Conservation (phyloP, 768 basidiomycete species). For the Ramaria sp. region DNA sequence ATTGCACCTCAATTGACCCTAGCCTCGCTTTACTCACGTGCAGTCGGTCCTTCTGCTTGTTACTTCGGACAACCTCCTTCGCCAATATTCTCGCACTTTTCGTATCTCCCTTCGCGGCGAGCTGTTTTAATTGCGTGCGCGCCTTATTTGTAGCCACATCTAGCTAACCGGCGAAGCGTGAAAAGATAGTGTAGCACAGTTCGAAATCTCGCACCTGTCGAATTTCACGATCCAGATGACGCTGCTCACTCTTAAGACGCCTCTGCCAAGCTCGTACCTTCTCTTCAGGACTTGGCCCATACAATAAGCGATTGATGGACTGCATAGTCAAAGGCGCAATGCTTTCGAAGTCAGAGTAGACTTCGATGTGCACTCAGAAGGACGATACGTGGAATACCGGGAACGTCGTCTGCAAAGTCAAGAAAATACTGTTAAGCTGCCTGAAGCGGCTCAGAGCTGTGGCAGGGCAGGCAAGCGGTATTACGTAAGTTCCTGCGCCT, state of each 20-base stretch:
- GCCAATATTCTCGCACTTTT: constrained; percentile 91
- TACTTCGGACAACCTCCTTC: constrained; percentile 85
- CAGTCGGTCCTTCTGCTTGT: constrained; percentile 88
- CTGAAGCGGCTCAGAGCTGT: too few species aligned
- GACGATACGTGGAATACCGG: too few species aligned
- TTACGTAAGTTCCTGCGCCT: too few species aligned
- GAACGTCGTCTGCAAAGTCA: too few species aligned
- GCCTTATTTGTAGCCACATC: constrained; percentile 77
- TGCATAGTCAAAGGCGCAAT: constrained; percentile 39
- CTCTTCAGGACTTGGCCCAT: constrained; percentile 96
- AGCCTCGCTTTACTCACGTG: constrained; percentile 88
- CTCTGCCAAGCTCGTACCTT: constrained; percentile 84
- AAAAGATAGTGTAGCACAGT: not conserved
- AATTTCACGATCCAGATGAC: constrained; percentile 87
- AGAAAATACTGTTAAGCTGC: too few species aligned
- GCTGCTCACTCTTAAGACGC: constrained; percentile 72
- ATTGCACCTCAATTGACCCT: constrained; percentile 81
- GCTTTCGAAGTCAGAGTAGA: too few species aligned
- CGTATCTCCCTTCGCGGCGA: constrained; percentile 83
- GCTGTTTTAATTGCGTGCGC: constrained; percentile 69
- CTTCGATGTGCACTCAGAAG: too few species aligned
- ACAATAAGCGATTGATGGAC: constrained; percentile 83
- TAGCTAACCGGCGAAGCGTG: constrained; percentile 35
- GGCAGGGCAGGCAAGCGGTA: too few species aligned
- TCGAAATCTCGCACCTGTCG: constrained; percentile 61